phyloP scores from a whole-genome alignment of 106 monocot species.

The Dendrobium huoshanense region DNA sequence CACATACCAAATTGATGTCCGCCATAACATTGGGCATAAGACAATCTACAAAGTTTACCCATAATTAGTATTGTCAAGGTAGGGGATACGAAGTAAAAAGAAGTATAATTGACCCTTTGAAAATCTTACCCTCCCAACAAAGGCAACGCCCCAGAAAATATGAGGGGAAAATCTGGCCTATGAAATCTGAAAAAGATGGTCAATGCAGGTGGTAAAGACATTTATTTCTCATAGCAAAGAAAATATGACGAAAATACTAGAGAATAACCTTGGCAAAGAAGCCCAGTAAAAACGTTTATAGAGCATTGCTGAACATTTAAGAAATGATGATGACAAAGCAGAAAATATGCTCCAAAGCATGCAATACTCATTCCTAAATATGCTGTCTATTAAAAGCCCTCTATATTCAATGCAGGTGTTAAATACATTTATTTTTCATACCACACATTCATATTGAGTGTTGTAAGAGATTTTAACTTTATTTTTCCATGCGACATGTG shows the following conservation, averaged over 20 bases:
- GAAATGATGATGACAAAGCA: neutral
- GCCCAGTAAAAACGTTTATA: neutral
- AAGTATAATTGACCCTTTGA: neutral
- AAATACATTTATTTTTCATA: too few relatives aligned
- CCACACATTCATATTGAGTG: too few relatives aligned
- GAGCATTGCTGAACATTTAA: neutral
- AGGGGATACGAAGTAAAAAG: neutral
- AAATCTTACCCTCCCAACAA: conserved; percentile 70
- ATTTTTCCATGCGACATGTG: too few relatives aligned
- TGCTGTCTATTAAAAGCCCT: too few relatives aligned
- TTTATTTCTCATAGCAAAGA: neutral
- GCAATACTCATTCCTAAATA: too few relatives aligned
- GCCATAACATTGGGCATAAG: conserved; percentile 98
- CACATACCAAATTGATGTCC: conserved; percentile 98
- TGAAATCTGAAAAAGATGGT: conserved; percentile 57
- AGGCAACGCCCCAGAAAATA: conserved; percentile 85
- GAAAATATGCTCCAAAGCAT: neutral
- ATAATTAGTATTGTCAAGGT: neutral
- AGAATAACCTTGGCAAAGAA: neutral
- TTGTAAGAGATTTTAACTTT: too few relatives aligned
- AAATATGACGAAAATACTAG: neutral
- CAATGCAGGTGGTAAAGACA: neutral
- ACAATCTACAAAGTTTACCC: conserved; percentile 32
- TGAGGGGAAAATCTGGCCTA: conserved; percentile 72
- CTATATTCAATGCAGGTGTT: too few relatives aligned